phyloP scores from a whole-genome alignment of 2,329 filamentous ascomycete species.

The Lachnellula hyalina region DNA sequence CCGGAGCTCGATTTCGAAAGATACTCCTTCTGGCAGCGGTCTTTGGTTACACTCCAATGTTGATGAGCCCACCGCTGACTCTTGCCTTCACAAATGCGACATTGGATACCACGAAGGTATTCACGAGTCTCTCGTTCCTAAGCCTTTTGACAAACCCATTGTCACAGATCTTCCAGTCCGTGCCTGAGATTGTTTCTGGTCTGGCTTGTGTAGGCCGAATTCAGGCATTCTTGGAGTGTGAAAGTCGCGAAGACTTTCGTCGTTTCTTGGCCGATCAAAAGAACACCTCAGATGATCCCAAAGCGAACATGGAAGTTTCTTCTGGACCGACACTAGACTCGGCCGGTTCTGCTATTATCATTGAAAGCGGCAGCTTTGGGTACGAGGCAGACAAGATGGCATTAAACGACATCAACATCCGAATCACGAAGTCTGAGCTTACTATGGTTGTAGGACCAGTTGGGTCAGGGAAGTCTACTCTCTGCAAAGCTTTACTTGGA shows the following conservation, averaged over 20 bases:
- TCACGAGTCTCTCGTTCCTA: slow-evolving; percentile 18
- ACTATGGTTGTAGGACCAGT: slow-evolving; percentile 25
- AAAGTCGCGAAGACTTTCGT: slow-evolving; percentile 17
- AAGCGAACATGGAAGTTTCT: background rate
- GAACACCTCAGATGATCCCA: slow-evolving; percentile 2
- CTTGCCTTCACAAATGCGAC: slow-evolving; percentile 16
- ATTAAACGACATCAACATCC: slow-evolving; percentile 15
- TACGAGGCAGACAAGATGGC: slow-evolving; percentile 24
- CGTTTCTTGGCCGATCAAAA: slow-evolving; percentile 4
- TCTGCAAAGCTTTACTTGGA: slow-evolving; percentile 32
- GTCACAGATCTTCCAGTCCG: slow-evolving; percentile 14
- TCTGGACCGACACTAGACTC: background rate
- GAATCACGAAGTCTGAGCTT: slow-evolving; percentile 16
- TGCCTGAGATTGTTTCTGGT: slow-evolving; percentile 15
- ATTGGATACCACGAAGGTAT: slow-evolving; percentile 12
- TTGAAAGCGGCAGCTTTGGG: slow-evolving; percentile 22
- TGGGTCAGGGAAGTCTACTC: slow-evolving; percentile 32
- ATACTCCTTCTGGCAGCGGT: slow-evolving; percentile 8
- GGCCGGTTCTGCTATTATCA: slow-evolving; percentile 10
- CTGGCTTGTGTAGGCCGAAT: slow-evolving; percentile 7
- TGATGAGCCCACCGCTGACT: slow-evolving; percentile 13
- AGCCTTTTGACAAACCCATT: slow-evolving; percentile 19
- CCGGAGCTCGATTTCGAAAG: slow-evolving; percentile 25
- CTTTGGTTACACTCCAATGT: slow-evolving; percentile 14
- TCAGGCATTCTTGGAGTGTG: slow-evolving; percentile 10